These are phyloP conservation scores for Pestalotiopsis fici DNA, from an alignment of 2,329 filamentous ascomycete species.

Conservation along the genomic window DNA sequence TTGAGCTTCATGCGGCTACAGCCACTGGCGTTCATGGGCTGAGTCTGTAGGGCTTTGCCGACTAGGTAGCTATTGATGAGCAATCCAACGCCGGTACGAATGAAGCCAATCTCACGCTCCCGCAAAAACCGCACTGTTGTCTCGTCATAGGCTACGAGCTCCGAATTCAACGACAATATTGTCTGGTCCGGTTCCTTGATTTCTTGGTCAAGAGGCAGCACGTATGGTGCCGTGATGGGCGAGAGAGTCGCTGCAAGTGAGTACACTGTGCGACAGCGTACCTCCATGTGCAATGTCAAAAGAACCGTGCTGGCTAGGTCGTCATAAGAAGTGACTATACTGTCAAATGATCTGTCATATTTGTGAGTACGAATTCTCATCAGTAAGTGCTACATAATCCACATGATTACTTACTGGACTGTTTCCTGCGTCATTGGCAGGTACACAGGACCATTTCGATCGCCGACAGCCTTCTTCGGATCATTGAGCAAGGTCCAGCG, in stretches of 20 bases:
- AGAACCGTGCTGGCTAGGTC: conserved; percentile 78
- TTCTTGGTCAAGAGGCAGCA: conserved; percentile 64
- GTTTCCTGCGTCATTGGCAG: conserved; percentile 87
- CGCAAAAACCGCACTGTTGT: conserved; percentile 75
- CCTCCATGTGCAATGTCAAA: conserved; percentile 84
- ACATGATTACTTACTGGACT: conserved; percentile 61
- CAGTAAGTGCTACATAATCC: neutral
- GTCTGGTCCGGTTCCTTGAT: conserved; percentile 77
- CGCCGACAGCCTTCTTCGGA: conserved; percentile 56
- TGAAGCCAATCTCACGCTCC: conserved; percentile 69
- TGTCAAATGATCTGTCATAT: conserved; percentile 72
- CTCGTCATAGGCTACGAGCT: conserved; percentile 86
- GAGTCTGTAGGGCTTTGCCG: conserved; percentile 68
- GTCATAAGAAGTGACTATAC: conserved; percentile 79
- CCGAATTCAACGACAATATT: conserved; percentile 80
- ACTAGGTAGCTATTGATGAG: conserved; percentile 82
- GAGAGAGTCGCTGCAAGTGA: conserved; percentile 69
- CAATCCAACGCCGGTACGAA: conserved; percentile 73
- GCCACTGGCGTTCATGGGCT: conserved; percentile 82
- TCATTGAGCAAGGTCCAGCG: conserved; percentile 83
- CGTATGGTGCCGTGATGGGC: conserved; percentile 61
- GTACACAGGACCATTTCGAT: conserved; percentile 67
- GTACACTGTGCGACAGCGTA: conserved; percentile 82
- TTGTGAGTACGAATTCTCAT: neutral
- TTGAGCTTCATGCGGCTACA: conserved; percentile 90